These are phyloP conservation scores for Neofusicoccum laricinum DNA, from an alignment of 2,329 filamentous ascomycete genomes.

Conservation along the genomic window DNA sequence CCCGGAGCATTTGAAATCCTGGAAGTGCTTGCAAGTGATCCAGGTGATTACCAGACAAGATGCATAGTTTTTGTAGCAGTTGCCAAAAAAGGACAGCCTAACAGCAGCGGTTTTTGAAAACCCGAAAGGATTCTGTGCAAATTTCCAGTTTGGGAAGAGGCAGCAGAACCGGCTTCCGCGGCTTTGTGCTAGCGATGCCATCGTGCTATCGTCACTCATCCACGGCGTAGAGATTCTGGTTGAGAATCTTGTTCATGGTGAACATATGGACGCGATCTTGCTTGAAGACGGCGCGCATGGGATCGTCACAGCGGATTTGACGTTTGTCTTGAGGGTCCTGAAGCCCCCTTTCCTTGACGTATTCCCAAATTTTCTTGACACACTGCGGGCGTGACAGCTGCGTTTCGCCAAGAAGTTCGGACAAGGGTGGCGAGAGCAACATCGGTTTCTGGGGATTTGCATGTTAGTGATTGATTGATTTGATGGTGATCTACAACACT, in stretches of 20 bases:
- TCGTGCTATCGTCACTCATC: slow-evolving; percentile 58
- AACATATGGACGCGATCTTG: slow-evolving; percentile 94
- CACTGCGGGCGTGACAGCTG: slow-evolving; percentile 91
- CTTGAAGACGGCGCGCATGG: slow-evolving; percentile 90
- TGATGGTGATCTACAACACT: too few relatives aligned
- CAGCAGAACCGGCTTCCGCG: background rate
- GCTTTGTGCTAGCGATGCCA: background rate
- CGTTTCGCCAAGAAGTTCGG: slow-evolving; percentile 67
- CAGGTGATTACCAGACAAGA: background rate
- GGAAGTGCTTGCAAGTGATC: background rate
- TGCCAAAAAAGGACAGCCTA: background rate
- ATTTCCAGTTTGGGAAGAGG: background rate
- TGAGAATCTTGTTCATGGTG: slow-evolving; percentile 96
- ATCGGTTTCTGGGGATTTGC: slow-evolving; percentile 61
- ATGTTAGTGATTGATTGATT: background rate
- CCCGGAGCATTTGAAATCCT: background rate
- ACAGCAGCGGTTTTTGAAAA: background rate
- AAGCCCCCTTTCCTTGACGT: slow-evolving; percentile 83
- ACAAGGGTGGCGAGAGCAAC: slow-evolving; percentile 66
- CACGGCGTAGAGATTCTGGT: slow-evolving; percentile 81
- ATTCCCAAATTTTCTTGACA: slow-evolving; percentile 93
- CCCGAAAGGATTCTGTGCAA: background rate
- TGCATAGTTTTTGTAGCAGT: background rate
- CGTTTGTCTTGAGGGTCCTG: slow-evolving; percentile 91
- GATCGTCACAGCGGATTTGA: slow-evolving; percentile 89